phyloP scores from a whole-genome alignment of 306 rosid species.

The Urtica urens region DNA sequence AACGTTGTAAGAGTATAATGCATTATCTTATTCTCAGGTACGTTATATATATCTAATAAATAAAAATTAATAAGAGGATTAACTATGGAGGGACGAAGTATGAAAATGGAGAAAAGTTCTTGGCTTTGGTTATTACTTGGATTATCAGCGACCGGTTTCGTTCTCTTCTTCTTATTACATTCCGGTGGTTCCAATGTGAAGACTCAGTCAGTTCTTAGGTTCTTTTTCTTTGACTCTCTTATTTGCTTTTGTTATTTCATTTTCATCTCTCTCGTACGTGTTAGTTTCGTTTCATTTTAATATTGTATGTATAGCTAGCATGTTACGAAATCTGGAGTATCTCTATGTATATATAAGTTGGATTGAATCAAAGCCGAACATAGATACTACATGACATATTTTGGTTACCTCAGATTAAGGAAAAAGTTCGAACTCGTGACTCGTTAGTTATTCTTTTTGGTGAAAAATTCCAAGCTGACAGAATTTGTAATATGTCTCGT shows the following conservation, averaged over 20 bases:
- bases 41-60: too few relatives aligned
- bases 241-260: neutral
- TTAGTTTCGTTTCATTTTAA: too few relatives aligned
- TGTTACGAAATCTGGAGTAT: too few relatives aligned
- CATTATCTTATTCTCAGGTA: neutral
- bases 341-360: neutral
- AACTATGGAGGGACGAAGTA: neutral
- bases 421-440: conserved; percentile 4
- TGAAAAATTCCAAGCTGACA: too few relatives aligned
- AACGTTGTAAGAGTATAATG: neutral
- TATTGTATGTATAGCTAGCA: too few relatives aligned
- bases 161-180: neutral
- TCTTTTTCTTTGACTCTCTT: neutral
- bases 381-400: neutral
- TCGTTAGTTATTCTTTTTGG: too few relatives aligned
- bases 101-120: neutral
- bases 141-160: neutral
- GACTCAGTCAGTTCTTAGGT: conserved; percentile 7
- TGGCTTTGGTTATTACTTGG: neutral
- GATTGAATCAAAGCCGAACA: neutral
- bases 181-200: neutral
- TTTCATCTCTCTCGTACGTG: too few relatives aligned
- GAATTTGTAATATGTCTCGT: too few relatives aligned
- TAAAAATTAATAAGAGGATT: too few relatives aligned
- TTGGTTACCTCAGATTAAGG: conserved; percentile 3